Conservation (phyloP, 2,329 filamentous ascomycete species). For the Ceratocystis alfenasii region DNA sequence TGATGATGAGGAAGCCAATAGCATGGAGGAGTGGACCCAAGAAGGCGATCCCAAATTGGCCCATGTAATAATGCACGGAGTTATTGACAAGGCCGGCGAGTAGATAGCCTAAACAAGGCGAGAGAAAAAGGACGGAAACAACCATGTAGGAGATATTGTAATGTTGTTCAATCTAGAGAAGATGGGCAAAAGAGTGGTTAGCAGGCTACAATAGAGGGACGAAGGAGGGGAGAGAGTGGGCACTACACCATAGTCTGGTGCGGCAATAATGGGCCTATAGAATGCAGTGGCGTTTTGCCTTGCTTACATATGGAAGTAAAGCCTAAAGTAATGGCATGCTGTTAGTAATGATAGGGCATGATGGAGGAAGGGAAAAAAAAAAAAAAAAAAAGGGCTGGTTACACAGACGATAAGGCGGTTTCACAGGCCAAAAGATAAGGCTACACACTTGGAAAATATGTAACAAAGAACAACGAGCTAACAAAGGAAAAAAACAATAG, state of each 20-base stretch:
- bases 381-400: not conserved
- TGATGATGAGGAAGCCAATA: slow-evolving; percentile 51
- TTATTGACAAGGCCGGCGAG: slow-evolving; percentile 53
- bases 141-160: slow-evolving; percentile 50
- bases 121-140: slow-evolving; percentile 55
- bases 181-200: not conserved
- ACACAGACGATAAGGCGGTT: too few species aligned
- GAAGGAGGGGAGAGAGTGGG: not conserved
- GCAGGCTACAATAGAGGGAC: not conserved
- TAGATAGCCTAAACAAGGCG: slow-evolving; percentile 54
- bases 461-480: not conserved
- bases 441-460: too few species aligned
- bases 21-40: slow-evolving; percentile 52
- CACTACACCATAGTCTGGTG: not conserved
- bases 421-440: too few species aligned
- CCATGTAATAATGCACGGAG: slow-evolving; percentile 49
- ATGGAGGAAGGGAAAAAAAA: not conserved
- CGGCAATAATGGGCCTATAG: not conserved
- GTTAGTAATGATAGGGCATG: not conserved
- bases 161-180: slow-evolving; percentile 31
- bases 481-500: not conserved
- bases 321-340: slow-evolving; percentile 29
- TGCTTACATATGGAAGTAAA: slow-evolving; percentile 37
- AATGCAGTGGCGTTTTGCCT: not conserved
- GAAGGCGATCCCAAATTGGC: slow-evolving; percentile 60